These are phyloP conservation scores for Tulasnella sp. DNA, from an alignment of 768 basidiomycete species.

Conservation along the genomic window DNA sequence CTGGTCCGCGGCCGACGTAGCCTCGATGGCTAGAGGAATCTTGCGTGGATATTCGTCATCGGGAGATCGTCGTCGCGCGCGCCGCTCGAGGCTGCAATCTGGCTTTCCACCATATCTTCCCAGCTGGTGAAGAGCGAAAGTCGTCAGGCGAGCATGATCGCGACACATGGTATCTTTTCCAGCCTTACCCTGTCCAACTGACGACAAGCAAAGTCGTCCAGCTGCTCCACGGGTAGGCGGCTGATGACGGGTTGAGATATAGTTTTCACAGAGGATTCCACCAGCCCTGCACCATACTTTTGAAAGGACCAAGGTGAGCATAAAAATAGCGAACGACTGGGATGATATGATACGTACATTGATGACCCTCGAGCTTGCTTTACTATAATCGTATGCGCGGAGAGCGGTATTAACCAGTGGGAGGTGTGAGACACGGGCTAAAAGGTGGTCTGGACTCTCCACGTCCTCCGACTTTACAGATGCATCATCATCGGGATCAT, in stretches of 20 bases:
- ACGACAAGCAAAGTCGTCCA: conserved; percentile 82
- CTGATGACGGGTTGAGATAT: conserved; percentile 75
- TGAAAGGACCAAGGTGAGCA: conserved; percentile 24
- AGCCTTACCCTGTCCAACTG: conserved; percentile 68
- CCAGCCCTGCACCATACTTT: conserved; percentile 83
- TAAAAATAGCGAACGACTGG: neutral
- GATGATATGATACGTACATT: conserved; percentile 42
- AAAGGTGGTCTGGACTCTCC: conserved; percentile 24
- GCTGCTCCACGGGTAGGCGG: conserved; percentile 49
- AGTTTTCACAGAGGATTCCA: conserved; percentile 72
- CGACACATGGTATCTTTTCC: neutral
- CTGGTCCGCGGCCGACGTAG: neutral
- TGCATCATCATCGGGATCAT: conserved; percentile 20
- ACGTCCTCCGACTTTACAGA: neutral
- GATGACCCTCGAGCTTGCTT: conserved; percentile 72
- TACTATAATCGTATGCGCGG: conserved; percentile 67
- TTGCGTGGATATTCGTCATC: neutral
- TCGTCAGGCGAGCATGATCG: neutral
- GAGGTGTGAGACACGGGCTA: conserved; percentile 51
- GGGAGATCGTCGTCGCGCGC: neutral
- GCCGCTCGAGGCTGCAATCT: neutral
- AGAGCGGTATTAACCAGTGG: conserved; percentile 66
- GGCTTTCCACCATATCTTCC: conserved; percentile 9
- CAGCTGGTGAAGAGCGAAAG: neutral
- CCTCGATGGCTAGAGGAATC: neutral